Evolutionary conservation across 257 asterid genomes (phyloP).

Genomic region (Salvia miltiorrhiza): DNA sequence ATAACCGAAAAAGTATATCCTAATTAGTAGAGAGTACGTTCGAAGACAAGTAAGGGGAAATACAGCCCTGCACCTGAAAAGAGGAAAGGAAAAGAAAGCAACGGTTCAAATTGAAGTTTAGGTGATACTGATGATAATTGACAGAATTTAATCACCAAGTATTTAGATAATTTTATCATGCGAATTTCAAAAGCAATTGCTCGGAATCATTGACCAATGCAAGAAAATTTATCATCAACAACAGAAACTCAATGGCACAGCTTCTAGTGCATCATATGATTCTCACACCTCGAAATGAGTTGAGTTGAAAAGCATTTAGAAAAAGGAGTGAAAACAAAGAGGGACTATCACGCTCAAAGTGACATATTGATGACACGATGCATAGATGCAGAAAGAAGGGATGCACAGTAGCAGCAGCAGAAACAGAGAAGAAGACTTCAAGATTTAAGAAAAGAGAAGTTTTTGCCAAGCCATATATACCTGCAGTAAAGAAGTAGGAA

Average conservation of each 20-base stretch:
- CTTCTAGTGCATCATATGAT: too few relatives aligned
- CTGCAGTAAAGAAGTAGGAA: constrained; percentile 81
- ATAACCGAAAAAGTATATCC: background rate
- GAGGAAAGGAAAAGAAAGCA: background rate
- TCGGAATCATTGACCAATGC: too few relatives aligned
- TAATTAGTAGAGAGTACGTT: constrained; percentile 60
- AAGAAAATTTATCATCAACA: too few relatives aligned
- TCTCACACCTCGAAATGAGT: background rate
- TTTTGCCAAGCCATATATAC: constrained; percentile 29
- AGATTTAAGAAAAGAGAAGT: background rate
- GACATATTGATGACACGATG: background rate
- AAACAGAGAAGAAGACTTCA: background rate
- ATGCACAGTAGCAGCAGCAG: background rate
- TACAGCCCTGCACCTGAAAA: constrained; percentile 81
- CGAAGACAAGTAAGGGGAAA: constrained; percentile 79
- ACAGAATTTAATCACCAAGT: background rate
- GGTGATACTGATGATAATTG: background rate
- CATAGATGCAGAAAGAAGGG: background rate
- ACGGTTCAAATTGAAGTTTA: background rate
- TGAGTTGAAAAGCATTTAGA: background rate
- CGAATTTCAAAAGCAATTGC: too few relatives aligned
- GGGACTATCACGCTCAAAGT: background rate
- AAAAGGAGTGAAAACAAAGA: background rate
- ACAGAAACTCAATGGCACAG: too few relatives aligned
- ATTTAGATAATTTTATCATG: too few relatives aligned